These are phyloP conservation scores for Fusarium denticulatum DNA, from an alignment of 2,329 filamentous ascomycete species.

Conservation along the genomic window DNA sequence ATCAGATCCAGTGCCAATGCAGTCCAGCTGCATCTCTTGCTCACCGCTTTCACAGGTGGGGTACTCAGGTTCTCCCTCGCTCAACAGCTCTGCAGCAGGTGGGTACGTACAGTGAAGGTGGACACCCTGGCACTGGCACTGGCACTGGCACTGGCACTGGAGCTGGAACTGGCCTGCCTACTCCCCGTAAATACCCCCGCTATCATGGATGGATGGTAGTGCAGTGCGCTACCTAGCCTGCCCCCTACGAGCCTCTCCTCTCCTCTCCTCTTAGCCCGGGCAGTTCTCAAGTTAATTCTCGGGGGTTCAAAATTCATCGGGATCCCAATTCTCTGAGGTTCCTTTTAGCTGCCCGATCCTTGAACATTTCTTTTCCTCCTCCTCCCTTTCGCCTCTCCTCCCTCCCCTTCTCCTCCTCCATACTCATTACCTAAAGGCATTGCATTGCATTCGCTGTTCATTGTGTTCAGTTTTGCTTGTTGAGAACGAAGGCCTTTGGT, in stretches of 20 bases:
- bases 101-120: slow-evolving; percentile 14
- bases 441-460: not conserved
- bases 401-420: slow-evolving; percentile 1
- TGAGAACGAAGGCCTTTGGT: slow-evolving; percentile 2
- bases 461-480: slow-evolving; percentile 2
- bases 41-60: slow-evolving; percentile 43
- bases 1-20: slow-evolving; percentile 3
- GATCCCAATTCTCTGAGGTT: slow-evolving; percentile 29
- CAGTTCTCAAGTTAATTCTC: slow-evolving; percentile 33
- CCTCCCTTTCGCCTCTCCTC: slow-evolving; percentile 1
- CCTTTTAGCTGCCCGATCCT: slow-evolving; percentile 20
- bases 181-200: slow-evolving; percentile 28
- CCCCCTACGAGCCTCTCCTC: slow-evolving; percentile 22
- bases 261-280: slow-evolving; percentile 1
- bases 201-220: slow-evolving; percentile 9
- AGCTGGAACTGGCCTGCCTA: not conserved
- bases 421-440: not conserved
- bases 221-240: slow-evolving; percentile 6
- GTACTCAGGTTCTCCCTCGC: slow-evolving; percentile 13
- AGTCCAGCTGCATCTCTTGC: slow-evolving; percentile 14
- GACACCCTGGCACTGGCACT: slow-evolving; percentile 28
- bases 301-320: slow-evolving; percentile 42
- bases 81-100: slow-evolving; percentile 13
- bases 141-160: not conserved
- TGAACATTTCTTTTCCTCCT: slow-evolving; percentile 3